Evolutionary conservation across 2,329 filamentous ascomycete species (phyloP).

Genomic region (Colletotrichum neosansevieriae): DNA sequence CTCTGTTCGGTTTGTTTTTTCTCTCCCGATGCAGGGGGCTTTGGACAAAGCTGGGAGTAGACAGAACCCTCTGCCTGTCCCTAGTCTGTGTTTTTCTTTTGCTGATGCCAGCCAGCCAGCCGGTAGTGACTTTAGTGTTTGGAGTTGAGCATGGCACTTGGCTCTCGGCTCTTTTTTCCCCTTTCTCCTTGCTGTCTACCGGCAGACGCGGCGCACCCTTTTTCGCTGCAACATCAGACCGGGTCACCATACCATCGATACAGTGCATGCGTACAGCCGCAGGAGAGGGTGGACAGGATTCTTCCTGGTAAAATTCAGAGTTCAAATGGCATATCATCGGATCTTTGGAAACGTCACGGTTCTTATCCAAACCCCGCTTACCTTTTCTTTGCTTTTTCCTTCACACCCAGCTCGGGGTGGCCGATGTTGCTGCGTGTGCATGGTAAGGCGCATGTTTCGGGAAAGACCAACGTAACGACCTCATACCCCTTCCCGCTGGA

Average conservation of each 20-base stretch:
- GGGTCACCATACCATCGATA: constrained; percentile 17
- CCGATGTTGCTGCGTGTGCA: constrained; percentile 6
- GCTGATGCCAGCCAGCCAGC: background rate
- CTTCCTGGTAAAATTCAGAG: no score
- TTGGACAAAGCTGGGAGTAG: background rate
- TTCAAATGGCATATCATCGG: constrained; percentile 10
- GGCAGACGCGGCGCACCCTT: background rate
- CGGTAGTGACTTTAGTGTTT: constrained; percentile 23
- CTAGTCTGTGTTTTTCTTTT: background rate
- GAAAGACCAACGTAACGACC: background rate
- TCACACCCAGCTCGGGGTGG: constrained; percentile 7
- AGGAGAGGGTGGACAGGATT: no score
- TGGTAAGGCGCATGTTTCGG: constrained; percentile 6
- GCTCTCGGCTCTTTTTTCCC: background rate
- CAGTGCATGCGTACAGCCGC: constrained; percentile 7
- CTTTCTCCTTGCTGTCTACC: background rate
- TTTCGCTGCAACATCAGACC: constrained; percentile 12
- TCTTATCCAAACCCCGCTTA: background rate
- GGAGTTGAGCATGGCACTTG: background rate
- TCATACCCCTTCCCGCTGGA: background rate
- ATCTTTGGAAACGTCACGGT: background rate
- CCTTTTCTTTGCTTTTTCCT: background rate
- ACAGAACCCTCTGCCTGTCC: background rate
- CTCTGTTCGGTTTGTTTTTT: background rate
- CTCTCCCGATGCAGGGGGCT: background rate